Evolutionary conservation across 2,329 filamentous ascomycete species (phyloP), one percentile per base, ranked within the genome.

Genomic region (Neoarthrinium moseri): DNA sequence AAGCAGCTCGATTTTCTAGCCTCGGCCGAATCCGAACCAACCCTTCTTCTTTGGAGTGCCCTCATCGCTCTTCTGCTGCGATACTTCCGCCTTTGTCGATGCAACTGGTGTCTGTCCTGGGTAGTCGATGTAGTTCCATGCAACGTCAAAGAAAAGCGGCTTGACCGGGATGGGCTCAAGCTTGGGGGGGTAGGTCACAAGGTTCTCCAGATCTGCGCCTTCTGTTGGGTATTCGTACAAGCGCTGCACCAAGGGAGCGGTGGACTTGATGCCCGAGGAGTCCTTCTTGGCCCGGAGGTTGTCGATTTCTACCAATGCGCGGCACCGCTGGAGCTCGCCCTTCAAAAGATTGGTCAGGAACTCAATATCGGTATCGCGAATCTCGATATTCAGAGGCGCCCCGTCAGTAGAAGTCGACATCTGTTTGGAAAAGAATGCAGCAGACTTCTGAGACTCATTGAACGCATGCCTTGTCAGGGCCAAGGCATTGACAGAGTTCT

Each of bases 61-160:
- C 15, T 46, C 69, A 55, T 74, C 72, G 38, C 57, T 51, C 20
- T 53, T 34, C 15, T 47, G 70, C 55, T 74, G 65, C 41, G 58
- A 48, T 62, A 65, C 33, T 58, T 47, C 34, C 60, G 53, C 49
- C 30, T 61, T 55, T 4, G 54, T 54, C 11, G 63, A 54, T 4
- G 56, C 51, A 22, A 64, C 62, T 6, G 63, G 61, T 24, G 66
- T 55, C 56, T 82, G 82, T 26, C 83, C 84, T 0, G 91, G 91
- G 62, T 99, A 99, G 39, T 90, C 83, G 51, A 99, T 91, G 64
- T 96, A 97, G 64, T 97, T 97, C 88, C 90, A 99, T 8, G 94
- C 94, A 6, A 96, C 86, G 62, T 99, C 94, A 48, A 97, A 81
- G 75, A 97, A 97, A 26, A 97, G 77, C 22, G 94, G 94, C 73